These are phyloP conservation scores for Epithemia pelagica DNA, from an alignment of 108 stramenopile species.

Conservation along the genomic window DNA sequence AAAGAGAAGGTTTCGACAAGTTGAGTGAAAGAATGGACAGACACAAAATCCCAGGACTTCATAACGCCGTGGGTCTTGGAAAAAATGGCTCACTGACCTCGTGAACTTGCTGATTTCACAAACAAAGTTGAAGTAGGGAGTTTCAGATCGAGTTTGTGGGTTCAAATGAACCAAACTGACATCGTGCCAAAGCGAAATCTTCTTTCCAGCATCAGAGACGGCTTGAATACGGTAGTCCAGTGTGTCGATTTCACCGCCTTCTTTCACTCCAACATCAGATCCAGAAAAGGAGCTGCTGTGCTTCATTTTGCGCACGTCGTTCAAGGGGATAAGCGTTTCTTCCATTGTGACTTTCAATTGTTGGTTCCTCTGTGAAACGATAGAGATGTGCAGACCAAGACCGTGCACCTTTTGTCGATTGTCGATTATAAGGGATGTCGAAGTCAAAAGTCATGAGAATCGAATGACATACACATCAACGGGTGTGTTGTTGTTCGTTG, in stretches of 20 bases:
- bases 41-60: conserved; percentile 1
- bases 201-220: conserved; percentile 39
- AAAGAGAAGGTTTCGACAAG: not conserved
- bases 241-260: conserved; percentile 65
- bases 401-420: no score
- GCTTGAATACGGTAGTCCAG: conserved; percentile 79
- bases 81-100: conserved; percentile 34
- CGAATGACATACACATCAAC: no score
- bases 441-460: no score
- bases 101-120: conserved; percentile 97
- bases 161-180: conserved; percentile 70
- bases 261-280: conserved; percentile 39
- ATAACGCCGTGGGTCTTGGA: no score
- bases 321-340: conserved; percentile 34
- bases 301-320: conserved; percentile 22
- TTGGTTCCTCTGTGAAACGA: no score
- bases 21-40: not conserved
- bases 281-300: conserved; percentile 9
- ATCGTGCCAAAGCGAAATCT: conserved; percentile 89
- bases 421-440: no score
- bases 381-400: no score
- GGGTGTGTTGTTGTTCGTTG: no score
- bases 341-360: conserved; percentile 17
- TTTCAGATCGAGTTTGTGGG: conserved; percentile 51
- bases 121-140: conserved; percentile 86